These are phyloP conservation scores for Diaporthe nobilis DNA, from an alignment of 2,329 filamentous ascomycete species.

Conservation along the genomic window DNA sequence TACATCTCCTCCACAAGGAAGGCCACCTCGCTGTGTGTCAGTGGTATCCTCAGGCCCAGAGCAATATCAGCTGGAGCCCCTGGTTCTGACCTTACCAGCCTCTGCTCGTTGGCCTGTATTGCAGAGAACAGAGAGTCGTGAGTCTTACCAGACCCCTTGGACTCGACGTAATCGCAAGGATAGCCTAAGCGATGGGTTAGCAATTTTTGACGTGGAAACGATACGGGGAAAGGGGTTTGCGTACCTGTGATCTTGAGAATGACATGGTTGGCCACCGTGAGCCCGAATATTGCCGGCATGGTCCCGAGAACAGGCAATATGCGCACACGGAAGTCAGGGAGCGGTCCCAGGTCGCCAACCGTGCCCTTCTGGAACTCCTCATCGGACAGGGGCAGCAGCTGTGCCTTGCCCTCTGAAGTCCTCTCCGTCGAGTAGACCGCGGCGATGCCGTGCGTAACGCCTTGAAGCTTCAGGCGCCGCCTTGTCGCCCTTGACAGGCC, in stretches of 20 bases:
- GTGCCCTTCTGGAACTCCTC: constrained; percentile 90
- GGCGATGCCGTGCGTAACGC: constrained; percentile 87
- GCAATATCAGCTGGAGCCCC: constrained; percentile 62
- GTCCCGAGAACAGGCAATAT: constrained; percentile 96
- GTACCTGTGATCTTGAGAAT: constrained; percentile 79
- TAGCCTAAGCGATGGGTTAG: constrained; percentile 68
- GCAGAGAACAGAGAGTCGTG: constrained; percentile 86
- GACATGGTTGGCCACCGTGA: constrained; percentile 92
- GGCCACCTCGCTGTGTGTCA: constrained; percentile 85
- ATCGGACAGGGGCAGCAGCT: constrained; percentile 87
- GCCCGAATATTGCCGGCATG: constrained; percentile 97
- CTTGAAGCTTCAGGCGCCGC: constrained; percentile 80
- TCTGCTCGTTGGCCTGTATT: constrained; percentile 85
- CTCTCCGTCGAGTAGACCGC: constrained; percentile 95
- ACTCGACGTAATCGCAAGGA: constrained; percentile 85
- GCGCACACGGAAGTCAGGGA: constrained; percentile 94
- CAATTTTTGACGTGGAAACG: background rate
- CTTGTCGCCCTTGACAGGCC: constrained; percentile 88
- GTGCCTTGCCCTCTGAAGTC: constrained; percentile 89
- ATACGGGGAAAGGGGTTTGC: background rate
- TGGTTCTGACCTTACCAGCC: constrained; percentile 71
- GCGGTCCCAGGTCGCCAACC: constrained; percentile 87
- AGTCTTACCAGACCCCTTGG: constrained; percentile 90
- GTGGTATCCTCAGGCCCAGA: constrained; percentile 82
- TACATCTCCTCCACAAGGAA: constrained; percentile 94